These are phyloP conservation scores for Drechslerella stenobrocha DNA, from an alignment of 2,329 filamentous ascomycete genomes.

Conservation along the genomic window DNA sequence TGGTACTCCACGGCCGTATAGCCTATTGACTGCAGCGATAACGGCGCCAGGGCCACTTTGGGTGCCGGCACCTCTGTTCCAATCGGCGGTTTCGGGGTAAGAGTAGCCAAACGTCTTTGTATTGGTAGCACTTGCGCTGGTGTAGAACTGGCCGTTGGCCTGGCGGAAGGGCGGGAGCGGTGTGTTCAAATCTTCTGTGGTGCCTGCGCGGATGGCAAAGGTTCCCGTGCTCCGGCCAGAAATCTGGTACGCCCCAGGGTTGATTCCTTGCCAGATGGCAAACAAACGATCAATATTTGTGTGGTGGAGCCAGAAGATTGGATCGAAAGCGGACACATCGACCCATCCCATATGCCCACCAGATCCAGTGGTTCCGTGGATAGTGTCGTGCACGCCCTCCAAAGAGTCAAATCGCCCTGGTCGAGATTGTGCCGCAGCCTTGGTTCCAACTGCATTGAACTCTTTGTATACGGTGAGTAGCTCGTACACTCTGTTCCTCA, in stretches of 20 bases:
- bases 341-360: constrained; percentile 61
- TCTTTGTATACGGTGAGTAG: constrained; percentile 70
- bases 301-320: constrained; percentile 76
- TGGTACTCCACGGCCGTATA: constrained; percentile 61
- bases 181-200: constrained; percentile 49
- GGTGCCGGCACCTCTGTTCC: constrained; percentile 55
- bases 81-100: constrained; percentile 67
- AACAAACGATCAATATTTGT: constrained; percentile 73
- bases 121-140: constrained; percentile 19
- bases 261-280: constrained; percentile 74
- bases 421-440: constrained; percentile 56
- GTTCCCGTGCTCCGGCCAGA: constrained; percentile 14
- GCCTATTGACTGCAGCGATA: constrained; percentile 62
- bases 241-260: constrained; percentile 59
- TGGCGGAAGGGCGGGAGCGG: constrained; percentile 51
- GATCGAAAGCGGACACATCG: constrained; percentile 75
- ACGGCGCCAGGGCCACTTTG: constrained; percentile 57
- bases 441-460: constrained; percentile 71
- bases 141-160: constrained; percentile 40
- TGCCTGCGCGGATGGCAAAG: constrained; percentile 27
- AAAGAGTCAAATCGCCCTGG: constrained; percentile 26
- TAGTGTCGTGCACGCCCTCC: constrained; percentile 40
- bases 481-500: constrained; percentile 65
- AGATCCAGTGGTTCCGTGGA: constrained; percentile 39
- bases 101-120: constrained; percentile 71